Evolutionary conservation across 2,329 filamentous ascomycete genomes (phyloP).

Genomic region (Beauveria pseudobassiana): DNA sequence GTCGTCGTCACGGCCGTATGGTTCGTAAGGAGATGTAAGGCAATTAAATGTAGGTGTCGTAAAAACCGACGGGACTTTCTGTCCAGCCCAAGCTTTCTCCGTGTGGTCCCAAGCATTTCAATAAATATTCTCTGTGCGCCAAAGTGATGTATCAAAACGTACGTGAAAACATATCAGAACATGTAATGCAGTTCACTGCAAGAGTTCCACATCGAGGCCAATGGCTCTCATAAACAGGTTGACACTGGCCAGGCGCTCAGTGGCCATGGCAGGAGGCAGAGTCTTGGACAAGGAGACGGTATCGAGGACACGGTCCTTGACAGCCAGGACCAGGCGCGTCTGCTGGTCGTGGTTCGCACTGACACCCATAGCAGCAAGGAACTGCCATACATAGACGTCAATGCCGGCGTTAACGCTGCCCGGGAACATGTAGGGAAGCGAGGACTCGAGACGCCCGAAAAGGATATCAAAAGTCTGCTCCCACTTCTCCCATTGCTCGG

Average conservation of each 20-base stretch:
- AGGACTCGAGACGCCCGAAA: conserved; percentile 81
- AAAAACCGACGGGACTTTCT: background rate
- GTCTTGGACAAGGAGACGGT: conserved; percentile 86
- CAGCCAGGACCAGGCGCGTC: conserved; percentile 84
- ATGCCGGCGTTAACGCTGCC: conserved; percentile 83
- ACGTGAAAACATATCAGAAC: background rate
- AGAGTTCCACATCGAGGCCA: conserved; percentile 86
- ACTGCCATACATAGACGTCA: conserved; percentile 97
- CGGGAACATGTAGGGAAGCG: conserved; percentile 80
- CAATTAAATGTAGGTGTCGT: background rate
- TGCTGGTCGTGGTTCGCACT: conserved; percentile 92
- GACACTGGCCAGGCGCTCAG: conserved; percentile 78
- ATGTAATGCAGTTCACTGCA: conserved; percentile 28
- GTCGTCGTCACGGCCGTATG: conserved; percentile 8
- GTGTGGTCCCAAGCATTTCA: background rate
- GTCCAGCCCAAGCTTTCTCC: background rate
- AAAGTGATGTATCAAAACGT: background rate
- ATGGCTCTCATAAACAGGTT: conserved; percentile 99
- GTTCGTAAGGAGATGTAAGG: background rate
- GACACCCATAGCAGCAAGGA: conserved; percentile 89
- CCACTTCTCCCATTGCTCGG: conserved; percentile 77
- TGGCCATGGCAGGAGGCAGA: conserved; percentile 76
- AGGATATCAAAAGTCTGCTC: conserved; percentile 74
- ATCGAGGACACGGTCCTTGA: conserved; percentile 97
- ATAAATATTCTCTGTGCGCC: conserved; percentile 1